Conservation (phyloP, 2,329 filamentous ascomycete species). For the Cryphonectria carpinicola region DNA sequence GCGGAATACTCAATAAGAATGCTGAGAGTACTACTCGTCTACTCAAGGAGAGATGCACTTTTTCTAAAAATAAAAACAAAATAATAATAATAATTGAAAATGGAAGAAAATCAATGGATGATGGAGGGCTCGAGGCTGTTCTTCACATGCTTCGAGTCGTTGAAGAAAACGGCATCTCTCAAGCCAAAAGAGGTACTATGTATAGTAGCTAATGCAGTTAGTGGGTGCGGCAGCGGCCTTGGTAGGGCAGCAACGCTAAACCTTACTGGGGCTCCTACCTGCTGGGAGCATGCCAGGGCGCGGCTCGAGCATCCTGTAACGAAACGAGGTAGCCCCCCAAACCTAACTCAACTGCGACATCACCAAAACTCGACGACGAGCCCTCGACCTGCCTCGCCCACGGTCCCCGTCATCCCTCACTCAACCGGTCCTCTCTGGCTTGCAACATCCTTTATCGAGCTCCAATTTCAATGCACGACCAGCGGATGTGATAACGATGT, state of each 20-base stretch:
- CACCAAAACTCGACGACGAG: neutral
- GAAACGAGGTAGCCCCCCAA: constrained; percentile 1
- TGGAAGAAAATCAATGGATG: neutral
- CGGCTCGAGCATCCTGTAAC: constrained; percentile 11
- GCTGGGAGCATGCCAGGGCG: neutral
- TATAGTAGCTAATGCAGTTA: neutral
- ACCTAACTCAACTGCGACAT: constrained; percentile 7
- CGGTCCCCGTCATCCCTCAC: neutral
- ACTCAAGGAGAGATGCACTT: neutral
- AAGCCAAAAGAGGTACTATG: neutral
- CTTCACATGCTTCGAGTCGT: neutral
- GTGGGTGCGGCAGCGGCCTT: neutral
- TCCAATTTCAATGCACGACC: constrained; percentile 6
- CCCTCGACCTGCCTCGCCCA: neutral
- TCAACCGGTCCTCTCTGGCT: neutral
- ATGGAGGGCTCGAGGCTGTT: neutral
- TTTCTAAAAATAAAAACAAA: neutral
- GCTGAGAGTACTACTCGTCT: neutral
- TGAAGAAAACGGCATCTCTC: neutral
- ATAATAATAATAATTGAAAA: neutral
- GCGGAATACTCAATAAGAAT: neutral
- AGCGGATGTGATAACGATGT: constrained; percentile 23
- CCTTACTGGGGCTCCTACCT: neutral
- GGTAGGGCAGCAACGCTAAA: neutral
- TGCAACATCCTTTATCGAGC: neutral